These are phyloP conservation scores for Cladophialophora chaetospira DNA, from an alignment of 2,329 filamentous ascomycete genomes.

Conservation along the genomic window DNA sequence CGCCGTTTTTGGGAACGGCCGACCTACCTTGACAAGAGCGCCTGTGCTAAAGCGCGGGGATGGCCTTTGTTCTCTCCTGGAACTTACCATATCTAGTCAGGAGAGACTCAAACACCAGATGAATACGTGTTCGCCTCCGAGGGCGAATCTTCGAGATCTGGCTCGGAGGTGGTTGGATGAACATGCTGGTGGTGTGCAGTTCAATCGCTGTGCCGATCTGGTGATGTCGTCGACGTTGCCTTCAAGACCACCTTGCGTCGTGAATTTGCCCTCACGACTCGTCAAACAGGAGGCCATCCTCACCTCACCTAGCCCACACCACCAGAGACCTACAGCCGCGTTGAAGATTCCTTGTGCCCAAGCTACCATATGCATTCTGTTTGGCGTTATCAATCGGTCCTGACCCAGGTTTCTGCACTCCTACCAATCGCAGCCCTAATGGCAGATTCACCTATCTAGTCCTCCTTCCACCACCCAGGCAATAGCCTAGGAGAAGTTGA, in stretches of 20 bases:
- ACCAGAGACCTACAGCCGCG: slow-evolving; percentile 8
- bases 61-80: no score
- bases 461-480: not conserved
- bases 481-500: not conserved
- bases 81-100: no score
- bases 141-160: no score
- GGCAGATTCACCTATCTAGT: slow-evolving; percentile 8
- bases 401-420: slow-evolving; percentile 6
- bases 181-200: no score
- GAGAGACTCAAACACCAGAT: no score
- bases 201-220: no score
- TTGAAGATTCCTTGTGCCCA: slow-evolving; percentile 7
- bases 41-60: no score
- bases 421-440: not conserved
- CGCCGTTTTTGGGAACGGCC: not conserved
- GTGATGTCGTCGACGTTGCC: not conserved
- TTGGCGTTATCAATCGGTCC: slow-evolving; percentile 4
- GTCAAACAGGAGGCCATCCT: not conserved
- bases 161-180: no score
- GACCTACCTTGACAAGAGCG: no score
- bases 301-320: slow-evolving; percentile 3
- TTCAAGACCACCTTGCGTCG: not conserved
- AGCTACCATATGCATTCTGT: slow-evolving; percentile 17
- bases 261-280: not conserved
- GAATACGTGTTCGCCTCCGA: no score